Evolutionary conservation across 2,329 filamentous ascomycete species (phyloP).

Genomic region (Verticillium albo-atrum): DNA sequence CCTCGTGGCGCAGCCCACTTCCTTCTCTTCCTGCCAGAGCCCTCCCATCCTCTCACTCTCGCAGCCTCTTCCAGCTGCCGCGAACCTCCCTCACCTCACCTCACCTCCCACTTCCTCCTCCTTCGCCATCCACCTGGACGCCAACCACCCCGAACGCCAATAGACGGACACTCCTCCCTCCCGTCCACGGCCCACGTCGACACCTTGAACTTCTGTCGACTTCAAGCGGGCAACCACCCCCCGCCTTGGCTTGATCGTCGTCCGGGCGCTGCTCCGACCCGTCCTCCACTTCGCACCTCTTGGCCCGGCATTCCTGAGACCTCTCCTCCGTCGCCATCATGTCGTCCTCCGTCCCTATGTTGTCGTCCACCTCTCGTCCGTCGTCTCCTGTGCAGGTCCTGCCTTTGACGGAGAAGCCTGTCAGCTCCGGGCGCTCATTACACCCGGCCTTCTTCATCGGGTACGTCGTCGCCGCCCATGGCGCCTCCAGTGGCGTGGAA

Average conservation of each 20-base stretch:
- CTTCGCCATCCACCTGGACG: background rate
- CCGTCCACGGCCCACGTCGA: background rate
- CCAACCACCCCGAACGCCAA: background rate
- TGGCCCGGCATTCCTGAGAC: background rate
- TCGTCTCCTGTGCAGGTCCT: background rate
- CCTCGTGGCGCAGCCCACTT: background rate
- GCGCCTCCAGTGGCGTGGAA: background rate
- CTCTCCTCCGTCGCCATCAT: constrained; percentile 7
- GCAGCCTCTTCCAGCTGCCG: background rate
- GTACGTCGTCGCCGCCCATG: constrained; percentile 16
- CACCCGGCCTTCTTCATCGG: constrained; percentile 25
- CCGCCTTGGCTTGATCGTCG: background rate
- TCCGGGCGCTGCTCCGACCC: background rate
- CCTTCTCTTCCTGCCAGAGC: background rate
- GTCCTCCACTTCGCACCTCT: background rate
- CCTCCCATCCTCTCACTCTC: background rate
- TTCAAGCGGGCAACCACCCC: background rate
- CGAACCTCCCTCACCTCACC: background rate
- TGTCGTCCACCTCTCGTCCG: background rate
- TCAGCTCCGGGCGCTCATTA: constrained; percentile 8
- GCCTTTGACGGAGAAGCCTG: constrained; percentile 14
- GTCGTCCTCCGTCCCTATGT: constrained; percentile 4
- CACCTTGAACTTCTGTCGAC: background rate
- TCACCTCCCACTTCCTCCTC: background rate
- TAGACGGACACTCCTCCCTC: background rate